These are phyloP conservation scores for Yamadazyma conglobata DNA, from an alignment of 1,139 yeast genomes.

Conservation along the genomic window DNA sequence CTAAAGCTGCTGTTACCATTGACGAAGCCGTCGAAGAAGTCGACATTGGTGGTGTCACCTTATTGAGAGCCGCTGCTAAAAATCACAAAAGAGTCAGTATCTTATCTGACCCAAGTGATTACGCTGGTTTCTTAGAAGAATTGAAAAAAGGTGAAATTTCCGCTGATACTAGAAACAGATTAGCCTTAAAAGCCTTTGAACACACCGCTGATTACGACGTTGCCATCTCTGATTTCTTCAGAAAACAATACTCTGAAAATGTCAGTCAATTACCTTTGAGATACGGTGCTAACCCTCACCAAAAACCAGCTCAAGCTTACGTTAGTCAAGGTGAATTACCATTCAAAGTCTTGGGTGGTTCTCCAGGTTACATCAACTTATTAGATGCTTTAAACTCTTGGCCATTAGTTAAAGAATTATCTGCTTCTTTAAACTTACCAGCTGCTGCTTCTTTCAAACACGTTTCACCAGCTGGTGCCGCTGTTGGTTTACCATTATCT, in stretches of 20 bases:
- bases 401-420: constrained; percentile 96
- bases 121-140: constrained; percentile 81
- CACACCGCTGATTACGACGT: constrained; percentile 97
- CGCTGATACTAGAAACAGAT: constrained; percentile 67
- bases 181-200: constrained; percentile 96
- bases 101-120: constrained; percentile 90
- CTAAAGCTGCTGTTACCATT: constrained; percentile 91
- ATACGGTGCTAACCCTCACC: constrained; percentile 99
- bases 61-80: constrained; percentile 97
- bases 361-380: constrained; percentile 96
- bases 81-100: constrained; percentile 95
- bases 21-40: constrained; percentile 98
- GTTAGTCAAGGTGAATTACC: constrained; percentile 86
- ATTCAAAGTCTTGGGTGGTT: constrained; percentile 87
- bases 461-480: constrained; percentile 98
- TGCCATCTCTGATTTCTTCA: constrained; percentile 92
- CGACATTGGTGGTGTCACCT: constrained; percentile 97
- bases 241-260: constrained; percentile 94
- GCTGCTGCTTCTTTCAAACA: constrained; percentile 99
- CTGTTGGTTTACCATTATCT: constrained; percentile 88
- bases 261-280: constrained; percentile 87
- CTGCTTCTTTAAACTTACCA: constrained; percentile 90
- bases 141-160: constrained; percentile 71
- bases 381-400: constrained; percentile 96
- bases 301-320: constrained; percentile 97